phyloP scores from a whole-genome alignment of 306 rosid species.

The Crataegus laevigata region DNA sequence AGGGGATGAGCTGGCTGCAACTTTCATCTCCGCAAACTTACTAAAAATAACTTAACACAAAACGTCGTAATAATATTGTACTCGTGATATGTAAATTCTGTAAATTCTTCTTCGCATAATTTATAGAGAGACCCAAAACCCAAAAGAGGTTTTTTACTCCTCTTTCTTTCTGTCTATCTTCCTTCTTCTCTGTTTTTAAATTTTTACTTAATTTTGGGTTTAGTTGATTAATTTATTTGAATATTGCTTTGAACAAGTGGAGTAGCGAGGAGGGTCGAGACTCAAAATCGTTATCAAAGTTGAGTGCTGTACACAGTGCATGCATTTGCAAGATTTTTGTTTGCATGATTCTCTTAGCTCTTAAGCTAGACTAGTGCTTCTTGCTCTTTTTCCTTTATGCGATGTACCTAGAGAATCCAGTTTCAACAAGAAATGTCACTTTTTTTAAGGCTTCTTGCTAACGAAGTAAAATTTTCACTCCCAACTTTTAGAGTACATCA shows the following conservation, averaged over 20 bases:
- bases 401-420: background rate
- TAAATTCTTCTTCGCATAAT: background rate
- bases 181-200: background rate
- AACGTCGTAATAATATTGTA: too few species aligned
- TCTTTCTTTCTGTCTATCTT: background rate
- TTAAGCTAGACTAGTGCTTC: conserved; percentile 12
- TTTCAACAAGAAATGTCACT: background rate
- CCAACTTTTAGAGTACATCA: background rate
- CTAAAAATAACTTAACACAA: too few species aligned
- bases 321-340: background rate
- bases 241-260: background rate
- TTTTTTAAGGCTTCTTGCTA: background rate
- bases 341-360: conserved; percentile 27
- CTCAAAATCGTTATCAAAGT: conserved; percentile 3
- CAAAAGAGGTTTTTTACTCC: background rate
- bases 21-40: conserved; percentile 13
- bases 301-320: background rate
- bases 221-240: background rate
- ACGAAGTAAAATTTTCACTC: background rate
- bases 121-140: background rate
- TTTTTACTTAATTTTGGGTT: background rate
- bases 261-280: background rate
- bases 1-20: conserved; percentile 67
- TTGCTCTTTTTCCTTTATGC: background rate
- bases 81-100: background rate